These are phyloP conservation scores for Casuarina equisetifolia DNA, from an alignment of 306 rosid species.

Conservation along the genomic window DNA sequence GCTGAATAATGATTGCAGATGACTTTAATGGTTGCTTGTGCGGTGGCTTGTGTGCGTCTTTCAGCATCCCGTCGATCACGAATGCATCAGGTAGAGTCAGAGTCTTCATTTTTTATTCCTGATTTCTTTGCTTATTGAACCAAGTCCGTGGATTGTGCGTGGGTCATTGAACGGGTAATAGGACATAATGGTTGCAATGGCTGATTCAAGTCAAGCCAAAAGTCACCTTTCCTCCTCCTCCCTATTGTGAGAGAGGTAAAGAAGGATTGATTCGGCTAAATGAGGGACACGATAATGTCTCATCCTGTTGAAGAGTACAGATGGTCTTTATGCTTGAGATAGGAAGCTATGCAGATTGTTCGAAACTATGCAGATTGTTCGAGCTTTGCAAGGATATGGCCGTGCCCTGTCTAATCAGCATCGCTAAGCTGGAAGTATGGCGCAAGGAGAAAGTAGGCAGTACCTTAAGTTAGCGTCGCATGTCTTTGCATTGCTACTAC, in stretches of 20 bases:
- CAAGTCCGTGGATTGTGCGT: neutral
- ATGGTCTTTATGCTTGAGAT: neutral
- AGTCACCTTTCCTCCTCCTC: too few relatives aligned
- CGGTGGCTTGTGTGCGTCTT: conserved; percentile 94
- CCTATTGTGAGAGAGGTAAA: too few relatives aligned
- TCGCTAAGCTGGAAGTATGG: too few relatives aligned
- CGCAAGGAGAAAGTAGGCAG: too few relatives aligned
- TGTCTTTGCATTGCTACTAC: too few relatives aligned
- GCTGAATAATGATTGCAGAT: conserved; percentile 68
- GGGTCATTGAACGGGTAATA: too few relatives aligned
- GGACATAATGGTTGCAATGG: too few relatives aligned
- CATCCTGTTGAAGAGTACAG: neutral
- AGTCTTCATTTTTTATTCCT: neutral
- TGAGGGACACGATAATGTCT: neutral
- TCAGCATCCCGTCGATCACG: conserved; percentile 88
- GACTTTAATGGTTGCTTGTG: conserved; percentile 85
- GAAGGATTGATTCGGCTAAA: neutral
- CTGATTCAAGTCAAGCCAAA: too few relatives aligned
- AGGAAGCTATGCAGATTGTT: conserved; percentile 47
- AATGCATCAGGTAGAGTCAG: conserved; percentile 79
- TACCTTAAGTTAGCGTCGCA: too few relatives aligned
- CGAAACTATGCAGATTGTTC: conserved; percentile 41
- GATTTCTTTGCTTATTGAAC: neutral
- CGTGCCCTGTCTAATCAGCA: too few relatives aligned
- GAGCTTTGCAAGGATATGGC: too few relatives aligned